Evolutionary conservation across 2,329 filamentous ascomycete genomes (phyloP), one percentile per base, ranked within the genome.

Genomic region (Alternaria panax): DNA sequence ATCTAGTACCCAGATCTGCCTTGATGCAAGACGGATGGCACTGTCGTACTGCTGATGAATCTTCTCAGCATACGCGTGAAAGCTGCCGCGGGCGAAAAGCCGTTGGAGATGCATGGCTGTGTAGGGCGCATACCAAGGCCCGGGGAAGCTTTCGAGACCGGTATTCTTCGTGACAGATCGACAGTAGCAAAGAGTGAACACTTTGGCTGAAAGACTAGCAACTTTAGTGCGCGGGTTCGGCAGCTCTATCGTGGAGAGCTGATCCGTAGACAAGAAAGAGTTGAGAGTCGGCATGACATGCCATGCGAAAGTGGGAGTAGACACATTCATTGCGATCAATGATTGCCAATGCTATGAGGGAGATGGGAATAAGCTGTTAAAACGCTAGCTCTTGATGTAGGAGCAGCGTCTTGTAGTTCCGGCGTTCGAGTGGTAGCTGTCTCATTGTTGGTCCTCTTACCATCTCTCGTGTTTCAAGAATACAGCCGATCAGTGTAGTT

Each of bases 91-190:
- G n/a, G 48, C 48, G 36, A 51, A 51, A 7, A 41, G 48, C 48
- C 48, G 41, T 51, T 36, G 48, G n/a, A 51, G 48, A 28, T 51
- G 48, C 48, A 51, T 27, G n/a, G 48, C 48, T 18, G 48, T 51
- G 18, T 51, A 51, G 32, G 48, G 48, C 24, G 48, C 48, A 51
- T 51, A 51, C 48, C 48, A 51, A 6, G 48, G 48, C 14, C 48
- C 48, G 28, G 48, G 48, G 25, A 51, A 51, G 22, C 36, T 40
- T 27, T 51, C 48, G 14, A 41, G 48, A 20, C 48, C 48, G 30
- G 36, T 51, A 24, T 51, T 51, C 34, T 41, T 51, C 25, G 48
- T 38, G 25, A 22, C 25, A 20, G 48, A 41, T 32, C 36, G 34
- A 51, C n/a, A 18, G 24, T 51, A 51, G 36, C 34, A 51, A 41